These are phyloP conservation scores for Tylopilus subfusipes DNA, from an alignment of 768 basidiomycete genomes.

Conservation along the genomic window DNA sequence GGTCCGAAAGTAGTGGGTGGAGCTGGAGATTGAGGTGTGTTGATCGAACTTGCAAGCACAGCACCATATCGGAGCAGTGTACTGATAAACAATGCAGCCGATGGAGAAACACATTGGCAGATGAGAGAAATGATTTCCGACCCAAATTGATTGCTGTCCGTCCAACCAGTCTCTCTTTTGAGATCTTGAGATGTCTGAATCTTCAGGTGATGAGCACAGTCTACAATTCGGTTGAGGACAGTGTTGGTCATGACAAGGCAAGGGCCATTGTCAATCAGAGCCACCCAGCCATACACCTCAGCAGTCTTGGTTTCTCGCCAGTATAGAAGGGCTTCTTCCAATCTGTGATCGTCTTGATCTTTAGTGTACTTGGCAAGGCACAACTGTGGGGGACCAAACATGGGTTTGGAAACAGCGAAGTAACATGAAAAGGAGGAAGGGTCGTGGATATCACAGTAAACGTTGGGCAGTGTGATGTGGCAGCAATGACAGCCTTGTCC, in stretches of 20 bases:
- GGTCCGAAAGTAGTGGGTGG: too few species aligned
- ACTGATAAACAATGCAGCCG: neutral
- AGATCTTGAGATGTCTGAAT: neutral
- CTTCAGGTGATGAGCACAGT: neutral
- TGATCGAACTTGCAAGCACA: too few species aligned
- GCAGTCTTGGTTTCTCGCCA: neutral
- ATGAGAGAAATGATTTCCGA: neutral
- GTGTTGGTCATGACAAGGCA: neutral
- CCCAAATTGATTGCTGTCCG: neutral
- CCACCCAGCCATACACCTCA: neutral
- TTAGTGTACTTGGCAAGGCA: neutral
- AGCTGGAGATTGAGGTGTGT: too few species aligned
- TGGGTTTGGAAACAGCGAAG: too few species aligned
- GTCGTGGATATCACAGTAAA: neutral
- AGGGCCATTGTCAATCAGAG: neutral
- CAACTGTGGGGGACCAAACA: too few species aligned
- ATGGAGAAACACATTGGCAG: neutral
- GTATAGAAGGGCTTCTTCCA: neutral
- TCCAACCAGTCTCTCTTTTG: neutral
- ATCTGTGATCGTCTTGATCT: neutral
- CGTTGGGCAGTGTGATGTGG: neutral
- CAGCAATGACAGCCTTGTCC: neutral
- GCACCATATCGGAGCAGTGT: too few species aligned
- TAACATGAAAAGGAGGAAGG: neutral
- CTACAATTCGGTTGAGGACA: neutral